phyloP scores from a whole-genome alignment of 352 stramenopile species.

The Phytophthora boehmeriae region DNA sequence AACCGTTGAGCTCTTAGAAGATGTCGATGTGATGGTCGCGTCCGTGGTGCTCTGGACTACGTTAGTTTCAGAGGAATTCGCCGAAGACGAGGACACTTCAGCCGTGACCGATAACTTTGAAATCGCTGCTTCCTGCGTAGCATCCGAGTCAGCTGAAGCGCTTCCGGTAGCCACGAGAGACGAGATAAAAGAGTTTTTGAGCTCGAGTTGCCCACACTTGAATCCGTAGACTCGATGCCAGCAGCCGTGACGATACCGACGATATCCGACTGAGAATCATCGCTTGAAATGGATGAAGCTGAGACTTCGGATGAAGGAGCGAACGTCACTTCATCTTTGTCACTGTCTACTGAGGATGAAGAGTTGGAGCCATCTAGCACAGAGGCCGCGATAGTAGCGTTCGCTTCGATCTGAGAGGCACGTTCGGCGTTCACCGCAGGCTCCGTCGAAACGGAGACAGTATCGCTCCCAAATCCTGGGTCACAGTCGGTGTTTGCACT shows the following conservation, averaged over 20 bases:
- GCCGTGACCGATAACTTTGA: conserved; percentile 1
- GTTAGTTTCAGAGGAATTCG: conserved; percentile 3
- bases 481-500: conserved; percentile 7
- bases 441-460: conserved; percentile 2
- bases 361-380: neutral
- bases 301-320: neutral
- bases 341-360: neutral
- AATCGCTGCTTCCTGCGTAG: conserved; percentile 2
- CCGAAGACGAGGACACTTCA: neutral
- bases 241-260: conserved; percentile 6
- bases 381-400: neutral
- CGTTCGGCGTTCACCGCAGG: no score
- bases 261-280: conserved; percentile 1
- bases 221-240: neutral
- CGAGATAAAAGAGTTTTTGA: conserved; percentile 6
- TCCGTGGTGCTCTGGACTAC: conserved; percentile 1
- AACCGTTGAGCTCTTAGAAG: neutral
- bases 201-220: conserved; percentile 2
- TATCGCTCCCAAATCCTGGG: conserved; percentile 13
- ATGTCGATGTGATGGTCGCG: neutral
- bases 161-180: conserved; percentile 6
- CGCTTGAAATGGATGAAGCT: neutral
- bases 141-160: neutral
- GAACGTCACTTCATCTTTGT: neutral
- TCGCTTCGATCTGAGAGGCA: neutral